These are phyloP conservation scores for Eucalyptus erythrocorys DNA, from an alignment of 345 rosid species.

Conservation along the genomic window DNA sequence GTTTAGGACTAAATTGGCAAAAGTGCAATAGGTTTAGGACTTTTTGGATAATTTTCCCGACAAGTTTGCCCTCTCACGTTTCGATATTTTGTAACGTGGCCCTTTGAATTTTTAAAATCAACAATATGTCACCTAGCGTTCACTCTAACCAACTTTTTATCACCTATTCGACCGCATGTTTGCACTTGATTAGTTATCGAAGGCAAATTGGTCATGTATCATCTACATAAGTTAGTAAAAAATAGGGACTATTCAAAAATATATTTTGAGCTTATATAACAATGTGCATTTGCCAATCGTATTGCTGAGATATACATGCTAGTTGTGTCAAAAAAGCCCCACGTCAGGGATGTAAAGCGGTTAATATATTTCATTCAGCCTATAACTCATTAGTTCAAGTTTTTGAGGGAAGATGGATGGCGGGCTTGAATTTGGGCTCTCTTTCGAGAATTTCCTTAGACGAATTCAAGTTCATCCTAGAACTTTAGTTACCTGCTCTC, in stretches of 20 bases:
- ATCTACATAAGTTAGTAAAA: neutral
- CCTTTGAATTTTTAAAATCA: neutral
- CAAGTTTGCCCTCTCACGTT: neutral
- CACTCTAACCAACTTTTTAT: neutral
- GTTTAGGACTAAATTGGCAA: no score
- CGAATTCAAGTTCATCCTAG: neutral
- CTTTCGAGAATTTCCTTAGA: neutral
- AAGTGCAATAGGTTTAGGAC: no score
- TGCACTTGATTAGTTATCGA: neutral
- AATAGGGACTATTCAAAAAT: neutral
- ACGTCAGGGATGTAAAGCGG: fast-evolving
- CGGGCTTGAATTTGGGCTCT: neutral
- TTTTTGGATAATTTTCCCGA: no score
- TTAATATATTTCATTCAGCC: fast-evolving
- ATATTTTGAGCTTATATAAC: neutral
- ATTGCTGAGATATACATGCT: neutral
- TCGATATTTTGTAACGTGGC: neutral
- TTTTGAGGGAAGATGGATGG: no score
- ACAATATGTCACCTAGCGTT: neutral
- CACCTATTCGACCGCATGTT: neutral
- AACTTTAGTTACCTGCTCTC: neutral
- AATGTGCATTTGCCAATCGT: neutral
- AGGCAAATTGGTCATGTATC: neutral
- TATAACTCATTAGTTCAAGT: neutral
- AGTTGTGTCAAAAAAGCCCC: neutral